Base-by-base conservation (phyloP, 2,329 filamentous ascomycete genomes). In the Cladosporium sp. region DNA sequence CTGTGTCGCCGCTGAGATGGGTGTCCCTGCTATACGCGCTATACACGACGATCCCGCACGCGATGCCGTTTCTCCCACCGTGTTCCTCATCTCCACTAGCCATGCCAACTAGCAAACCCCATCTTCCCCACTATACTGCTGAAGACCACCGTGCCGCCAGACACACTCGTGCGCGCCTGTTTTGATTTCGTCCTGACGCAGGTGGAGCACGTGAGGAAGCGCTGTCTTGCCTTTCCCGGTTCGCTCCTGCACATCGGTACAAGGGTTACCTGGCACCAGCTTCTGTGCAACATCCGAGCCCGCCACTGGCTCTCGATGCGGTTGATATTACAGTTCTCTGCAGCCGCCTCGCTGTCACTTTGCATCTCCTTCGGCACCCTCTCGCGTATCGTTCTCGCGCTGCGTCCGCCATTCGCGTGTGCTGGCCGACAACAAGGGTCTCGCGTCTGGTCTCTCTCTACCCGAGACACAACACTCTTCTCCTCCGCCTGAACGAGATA, bases 181-280 rank as follows among this genome's bases (percentile, higher is more conserved):
- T 53, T 37, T 40, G 50, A 53, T 53, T 53, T 45, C 28, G 51
- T 44, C 51, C 36, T 32, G 51, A 47, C 51, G 40, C 39, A 55
- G 40, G 51, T 55, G 51, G 51, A 55, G 51, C 51, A 35, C 51
- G 51, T 45, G 51, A 55, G 51, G 39, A 35, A 47, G 25, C 39
- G 39, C 51, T 55, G 51, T 55, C 51, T 55, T 36, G 51, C 32
- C 48, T 47, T 45, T 34, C 51, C 51, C 39, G 51, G 51, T 13
- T 47, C 40, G 25, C 32, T 39, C 51, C 51, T 55, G 51, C 51
- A 45, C 45, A 40, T 55, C 39, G 20, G 51, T 55, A 45, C 51
- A 55, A 55, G 51, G 51, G 32, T 55, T 47, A 55, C 51, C 51
- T 55, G 51, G 40, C 22, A 55, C 51, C 51, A 55, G 51, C 51